Conservation (phyloP, 176 grass and related monocot species). For the Eragrostis nindensis region DNA sequence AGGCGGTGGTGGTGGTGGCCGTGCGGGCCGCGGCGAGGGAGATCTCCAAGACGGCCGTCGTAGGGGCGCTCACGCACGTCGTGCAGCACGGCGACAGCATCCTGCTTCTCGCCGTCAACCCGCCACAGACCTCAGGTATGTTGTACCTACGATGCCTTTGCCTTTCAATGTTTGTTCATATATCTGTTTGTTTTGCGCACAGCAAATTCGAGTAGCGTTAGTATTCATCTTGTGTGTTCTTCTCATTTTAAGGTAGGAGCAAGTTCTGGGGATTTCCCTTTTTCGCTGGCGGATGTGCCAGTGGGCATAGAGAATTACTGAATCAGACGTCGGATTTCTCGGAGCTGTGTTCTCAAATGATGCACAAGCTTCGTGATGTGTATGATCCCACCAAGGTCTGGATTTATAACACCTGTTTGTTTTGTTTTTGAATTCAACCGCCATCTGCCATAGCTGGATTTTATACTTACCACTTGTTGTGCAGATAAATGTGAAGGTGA, state of each 20-base stretch:
- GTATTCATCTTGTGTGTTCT: no score
- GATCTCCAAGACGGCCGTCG: slow-evolving; percentile 72
- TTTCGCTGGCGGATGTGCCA: slow-evolving; percentile 78
- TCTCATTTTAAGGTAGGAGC: slow-evolving; percentile 14
- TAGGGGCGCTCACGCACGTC: slow-evolving; percentile 89
- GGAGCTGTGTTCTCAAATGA: slow-evolving; percentile 82
- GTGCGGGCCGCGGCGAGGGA: slow-evolving; percentile 70
- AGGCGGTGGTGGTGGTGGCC: slow-evolving; percentile 66
- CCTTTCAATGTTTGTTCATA: not conserved
- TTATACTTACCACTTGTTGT: not conserved
- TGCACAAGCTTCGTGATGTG: slow-evolving; percentile 59
- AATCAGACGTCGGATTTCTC: slow-evolving; percentile 78
- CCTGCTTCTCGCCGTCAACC: slow-evolving; percentile 69
- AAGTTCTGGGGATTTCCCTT: slow-evolving; percentile 83
- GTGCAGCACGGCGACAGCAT: slow-evolving; percentile 81
- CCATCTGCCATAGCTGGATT: not conserved
- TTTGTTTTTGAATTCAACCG: not conserved
- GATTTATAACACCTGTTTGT: not conserved
- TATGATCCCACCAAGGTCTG: slow-evolving; percentile 80
- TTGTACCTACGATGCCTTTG: not conserved
- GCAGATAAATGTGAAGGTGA: slow-evolving; percentile 76
- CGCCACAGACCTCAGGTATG: slow-evolving; percentile 61
- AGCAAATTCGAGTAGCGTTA: not conserved
- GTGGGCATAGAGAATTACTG: slow-evolving; percentile 59
- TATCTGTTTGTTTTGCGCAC: not conserved